phyloP scores from a whole-genome alignment of 192 early-diverging fungal species.

The Linnemannia zychae region DNA sequence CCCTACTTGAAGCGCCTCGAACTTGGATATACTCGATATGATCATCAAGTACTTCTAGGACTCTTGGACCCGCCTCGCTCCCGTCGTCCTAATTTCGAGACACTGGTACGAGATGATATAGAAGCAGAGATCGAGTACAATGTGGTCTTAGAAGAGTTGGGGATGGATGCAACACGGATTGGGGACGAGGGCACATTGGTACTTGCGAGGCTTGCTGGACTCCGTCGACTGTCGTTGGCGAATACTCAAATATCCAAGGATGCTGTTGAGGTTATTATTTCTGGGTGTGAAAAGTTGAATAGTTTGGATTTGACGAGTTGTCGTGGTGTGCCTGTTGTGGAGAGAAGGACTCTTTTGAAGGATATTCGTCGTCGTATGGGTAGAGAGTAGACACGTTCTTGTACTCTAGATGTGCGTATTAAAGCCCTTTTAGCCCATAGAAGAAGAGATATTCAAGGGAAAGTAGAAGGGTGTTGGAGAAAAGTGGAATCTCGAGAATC shows the following conservation, averaged over 20 bases:
- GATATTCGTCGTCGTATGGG: slow-evolving; percentile 12
- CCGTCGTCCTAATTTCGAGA: neutral
- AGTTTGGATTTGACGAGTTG: slow-evolving; percentile 48
- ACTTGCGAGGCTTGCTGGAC: slow-evolving; percentile 7
- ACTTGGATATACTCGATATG: slow-evolving; percentile 33
- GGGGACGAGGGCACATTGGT: slow-evolving; percentile 16
- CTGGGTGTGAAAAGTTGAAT: slow-evolving; percentile 13
- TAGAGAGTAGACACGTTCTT: too few species aligned
- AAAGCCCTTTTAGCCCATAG: too few species aligned
- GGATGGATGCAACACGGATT: slow-evolving; percentile 42
- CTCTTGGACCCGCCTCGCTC: neutral
- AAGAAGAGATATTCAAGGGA: too few species aligned
- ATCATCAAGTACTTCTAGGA: slow-evolving; percentile 14
- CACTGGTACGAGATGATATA: neutral
- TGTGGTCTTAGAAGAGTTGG: slow-evolving; percentile 24
- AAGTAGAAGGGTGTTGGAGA: neutral
- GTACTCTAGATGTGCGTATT: too few species aligned
- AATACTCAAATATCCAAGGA: slow-evolving; percentile 33
- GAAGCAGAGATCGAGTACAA: neutral
- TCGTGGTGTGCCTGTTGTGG: slow-evolving; percentile 27
- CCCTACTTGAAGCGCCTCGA: slow-evolving; percentile 32
- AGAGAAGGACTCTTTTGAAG: slow-evolving; percentile 34
- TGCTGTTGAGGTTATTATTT: slow-evolving; percentile 23
- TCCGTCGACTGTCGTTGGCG: slow-evolving; percentile 31
- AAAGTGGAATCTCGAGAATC: slow-evolving; percentile 2